These are phyloP conservation scores for Mixia osmundae DNA, from an alignment of 1,284 basidiomycete species.

Conservation along the genomic window DNA sequence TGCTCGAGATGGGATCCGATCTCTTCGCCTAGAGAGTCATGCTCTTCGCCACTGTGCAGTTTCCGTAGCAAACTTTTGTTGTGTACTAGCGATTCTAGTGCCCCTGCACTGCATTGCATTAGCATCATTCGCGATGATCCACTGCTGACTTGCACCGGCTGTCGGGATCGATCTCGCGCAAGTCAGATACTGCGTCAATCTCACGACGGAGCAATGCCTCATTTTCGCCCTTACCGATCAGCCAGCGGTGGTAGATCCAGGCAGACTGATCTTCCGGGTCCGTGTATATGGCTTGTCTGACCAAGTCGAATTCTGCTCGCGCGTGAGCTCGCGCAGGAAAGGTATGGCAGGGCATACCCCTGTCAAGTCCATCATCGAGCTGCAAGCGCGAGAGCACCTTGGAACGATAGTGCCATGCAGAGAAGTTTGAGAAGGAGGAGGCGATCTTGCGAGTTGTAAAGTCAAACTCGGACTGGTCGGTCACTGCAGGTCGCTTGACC, in stretches of 20 bases:
- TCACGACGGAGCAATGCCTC: constrained; percentile 45
- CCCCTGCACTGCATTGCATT: constrained; percentile 36
- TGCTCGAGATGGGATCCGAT: too few species aligned
- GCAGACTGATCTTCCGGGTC: constrained; percentile 89
- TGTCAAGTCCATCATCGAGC: constrained; percentile 33
- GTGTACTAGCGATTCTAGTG: constrained; percentile 78
- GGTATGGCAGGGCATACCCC: constrained; percentile 20
- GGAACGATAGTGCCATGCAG: constrained; percentile 92
- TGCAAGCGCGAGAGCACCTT: constrained; percentile 52
- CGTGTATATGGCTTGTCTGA: constrained; percentile 84
- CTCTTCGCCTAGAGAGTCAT: too few species aligned
- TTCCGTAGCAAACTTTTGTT: too few species aligned
- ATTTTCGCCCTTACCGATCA: constrained; percentile 45
- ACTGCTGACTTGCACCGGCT: constrained; percentile 50
- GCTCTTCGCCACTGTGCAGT: too few species aligned
- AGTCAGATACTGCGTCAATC: constrained; percentile 52
- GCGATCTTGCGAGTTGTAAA: constrained; percentile 82
- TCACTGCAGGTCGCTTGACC: constrained; percentile 7
- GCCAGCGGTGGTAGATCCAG: constrained; percentile 96
- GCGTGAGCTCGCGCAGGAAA: not conserved
- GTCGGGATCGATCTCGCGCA: constrained; percentile 74
- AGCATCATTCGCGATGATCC: not conserved
- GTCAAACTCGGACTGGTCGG: constrained; percentile 33
- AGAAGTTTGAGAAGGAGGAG: constrained; percentile 88
- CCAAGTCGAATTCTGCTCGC: constrained; percentile 60